These are phyloP conservation scores for Cyberlindnera lachancei DNA, from an alignment of 805 yeast species.

Conservation along the genomic window DNA sequence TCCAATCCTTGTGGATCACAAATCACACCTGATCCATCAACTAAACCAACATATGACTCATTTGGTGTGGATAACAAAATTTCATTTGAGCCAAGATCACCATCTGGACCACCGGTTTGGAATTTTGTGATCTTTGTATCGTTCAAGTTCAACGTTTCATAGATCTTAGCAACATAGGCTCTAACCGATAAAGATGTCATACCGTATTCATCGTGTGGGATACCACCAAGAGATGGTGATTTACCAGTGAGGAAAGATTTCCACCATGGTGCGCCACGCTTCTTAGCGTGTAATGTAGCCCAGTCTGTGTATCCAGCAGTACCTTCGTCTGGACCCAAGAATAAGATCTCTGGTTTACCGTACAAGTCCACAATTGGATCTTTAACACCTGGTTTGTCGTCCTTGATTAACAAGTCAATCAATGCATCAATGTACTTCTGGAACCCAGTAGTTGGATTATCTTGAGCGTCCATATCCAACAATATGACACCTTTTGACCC, in stretches of 20 bases:
- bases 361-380: slow-evolving; percentile 72
- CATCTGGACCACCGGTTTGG: slow-evolving; percentile 99
- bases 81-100: slow-evolving; percentile 95
- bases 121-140: slow-evolving; percentile 62
- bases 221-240: slow-evolving; percentile 87
- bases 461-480: slow-evolving; percentile 64
- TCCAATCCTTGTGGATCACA: slow-evolving; percentile 89
- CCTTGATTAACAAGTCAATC: slow-evolving; percentile 75
- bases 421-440: slow-evolving; percentile 89
- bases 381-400: slow-evolving; percentile 34
- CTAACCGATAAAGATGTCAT: slow-evolving; percentile 95
- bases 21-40: slow-evolving; percentile 94
- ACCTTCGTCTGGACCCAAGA: slow-evolving; percentile 99
- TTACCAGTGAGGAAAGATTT: slow-evolving; percentile 97
- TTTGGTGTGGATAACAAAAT: slow-evolving; percentile 69
- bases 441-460: slow-evolving; percentile 75
- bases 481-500: slow-evolving; percentile 97
- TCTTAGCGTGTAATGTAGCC: slow-evolving; percentile 92
- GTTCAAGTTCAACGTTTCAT: slow-evolving; percentile 62
- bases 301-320: slow-evolving; percentile 93
- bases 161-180: slow-evolving; percentile 81
- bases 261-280: slow-evolving; percentile 97
- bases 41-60: slow-evolving; percentile 80
- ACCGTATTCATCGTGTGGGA: slow-evolving; percentile 96
- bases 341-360: slow-evolving; percentile 79